phyloP scores from a whole-genome alignment of 805 yeast species.

The Monosporozyma aquatica region DNA sequence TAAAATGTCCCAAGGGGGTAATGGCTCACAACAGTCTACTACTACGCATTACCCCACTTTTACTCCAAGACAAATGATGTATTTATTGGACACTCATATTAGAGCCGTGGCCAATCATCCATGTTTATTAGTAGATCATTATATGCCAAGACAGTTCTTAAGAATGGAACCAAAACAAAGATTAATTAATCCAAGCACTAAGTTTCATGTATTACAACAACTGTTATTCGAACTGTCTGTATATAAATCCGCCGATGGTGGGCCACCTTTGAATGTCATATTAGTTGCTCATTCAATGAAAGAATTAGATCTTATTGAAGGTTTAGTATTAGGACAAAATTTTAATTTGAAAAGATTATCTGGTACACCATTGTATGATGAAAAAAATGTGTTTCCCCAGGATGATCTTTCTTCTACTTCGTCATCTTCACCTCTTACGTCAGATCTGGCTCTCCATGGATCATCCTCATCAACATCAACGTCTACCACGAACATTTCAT shows the following conservation, averaged over 20 bases:
- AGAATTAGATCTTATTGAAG: constrained; percentile 72
- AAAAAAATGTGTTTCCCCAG: constrained; percentile 11
- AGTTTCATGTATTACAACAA: constrained; percentile 46
- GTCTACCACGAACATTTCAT: too few species aligned
- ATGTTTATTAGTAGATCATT: constrained; percentile 64
- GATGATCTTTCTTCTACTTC: constrained; percentile 2
- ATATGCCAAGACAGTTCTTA: constrained; percentile 59
- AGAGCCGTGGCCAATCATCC: constrained; percentile 55
- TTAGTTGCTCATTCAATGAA: constrained; percentile 54
- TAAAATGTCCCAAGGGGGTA: too few species aligned
- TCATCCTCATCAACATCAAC: too few species aligned
- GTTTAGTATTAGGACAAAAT: constrained; percentile 62
- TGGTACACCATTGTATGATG: constrained; percentile 48
- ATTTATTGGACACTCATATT: constrained; percentile 32
- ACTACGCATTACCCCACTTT: constrained; percentile 22
- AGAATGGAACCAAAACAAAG: constrained; percentile 56
- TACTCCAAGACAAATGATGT: constrained; percentile 31
- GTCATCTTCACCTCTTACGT: too few species aligned
- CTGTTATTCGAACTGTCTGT: constrained; percentile 27
- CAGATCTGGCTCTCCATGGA: too few species aligned
- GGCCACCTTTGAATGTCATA: constrained; percentile 19
- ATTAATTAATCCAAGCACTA: constrained; percentile 47
- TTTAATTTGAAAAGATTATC: constrained; percentile 59
- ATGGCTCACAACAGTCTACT: too few species aligned
- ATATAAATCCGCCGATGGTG: constrained; percentile 9